These are phyloP conservation scores for Trichophyton schoenleinii DNA, from an alignment of 2,329 filamentous ascomycete genomes.

Conservation along the genomic window DNA sequence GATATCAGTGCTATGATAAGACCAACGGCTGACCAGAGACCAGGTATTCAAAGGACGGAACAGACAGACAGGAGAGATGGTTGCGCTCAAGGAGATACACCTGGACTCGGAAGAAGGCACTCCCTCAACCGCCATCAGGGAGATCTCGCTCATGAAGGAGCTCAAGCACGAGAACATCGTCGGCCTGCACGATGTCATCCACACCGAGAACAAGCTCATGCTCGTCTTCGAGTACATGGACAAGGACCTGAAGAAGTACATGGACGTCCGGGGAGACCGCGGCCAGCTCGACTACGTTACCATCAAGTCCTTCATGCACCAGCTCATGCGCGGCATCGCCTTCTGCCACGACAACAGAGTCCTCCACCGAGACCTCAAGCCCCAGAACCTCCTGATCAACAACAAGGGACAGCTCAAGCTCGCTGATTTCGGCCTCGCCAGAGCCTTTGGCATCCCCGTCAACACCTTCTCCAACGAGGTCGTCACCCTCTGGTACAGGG, in stretches of 20 bases:
- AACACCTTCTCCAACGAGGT: conserved; percentile 98
- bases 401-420: conserved; percentile 80
- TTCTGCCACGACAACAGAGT: conserved; percentile 98
- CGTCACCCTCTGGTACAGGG: conserved; percentile 94
- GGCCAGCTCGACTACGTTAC: conserved; percentile 77
- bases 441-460: conserved; percentile 91
- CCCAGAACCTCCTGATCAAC: conserved; percentile 93
- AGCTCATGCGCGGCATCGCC: conserved; percentile 86
- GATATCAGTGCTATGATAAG: too few species aligned
- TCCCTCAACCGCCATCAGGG: conserved; percentile 89
- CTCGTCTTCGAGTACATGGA: conserved; percentile 99
- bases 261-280: conserved; percentile 84
- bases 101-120: conserved; percentile 97
- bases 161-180: conserved; percentile 98
- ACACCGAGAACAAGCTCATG: conserved; percentile 99
- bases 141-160: conserved; percentile 99
- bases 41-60: conserved; percentile 98
- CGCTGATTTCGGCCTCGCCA: conserved; percentile 84
- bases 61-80: conserved; percentile 88
- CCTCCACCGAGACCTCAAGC: conserved; percentile 88
- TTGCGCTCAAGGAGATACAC: conserved; percentile 96
- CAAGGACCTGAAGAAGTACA: conserved; percentile 94
- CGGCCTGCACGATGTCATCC: conserved; percentile 92
- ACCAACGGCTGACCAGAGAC: too few species aligned
- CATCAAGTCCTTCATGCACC: conserved; percentile 99